A percentile compares a stretch with the other conserved stretches of the same genome.
phyloP scores from a whole-genome alignment of 2,329 filamentous ascomycete species.

The Ciborinia camelliae region DNA sequence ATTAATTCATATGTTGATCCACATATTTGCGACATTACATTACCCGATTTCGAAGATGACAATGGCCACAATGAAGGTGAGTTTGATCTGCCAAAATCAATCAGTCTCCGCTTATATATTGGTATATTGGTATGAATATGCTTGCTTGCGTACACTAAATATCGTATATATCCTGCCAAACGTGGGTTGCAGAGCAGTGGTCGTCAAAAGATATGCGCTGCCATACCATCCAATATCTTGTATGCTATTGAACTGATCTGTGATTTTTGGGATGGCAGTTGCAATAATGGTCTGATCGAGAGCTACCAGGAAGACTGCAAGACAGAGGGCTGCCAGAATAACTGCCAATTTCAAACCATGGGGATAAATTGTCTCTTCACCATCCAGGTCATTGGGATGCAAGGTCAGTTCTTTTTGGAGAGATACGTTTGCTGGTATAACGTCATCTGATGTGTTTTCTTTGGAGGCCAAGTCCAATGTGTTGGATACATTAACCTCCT shows the following conservation, averaged over 20 bases:
- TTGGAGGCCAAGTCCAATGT: neutral
- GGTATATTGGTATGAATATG: neutral
- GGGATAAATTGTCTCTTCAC: slow-evolving; percentile 17
- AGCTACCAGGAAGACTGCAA: slow-evolving; percentile 35
- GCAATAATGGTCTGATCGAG: slow-evolving; percentile 39
- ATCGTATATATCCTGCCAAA: slow-evolving; percentile 38
- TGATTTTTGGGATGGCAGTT: slow-evolving; percentile 42
- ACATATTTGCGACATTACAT: neutral
- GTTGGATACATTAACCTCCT: neutral
- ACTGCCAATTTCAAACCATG: slow-evolving; percentile 30
- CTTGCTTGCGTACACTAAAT: slow-evolving; percentile 23
- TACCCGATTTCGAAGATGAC: slow-evolving; percentile 35
- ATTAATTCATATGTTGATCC: neutral
- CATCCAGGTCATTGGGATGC: neutral
- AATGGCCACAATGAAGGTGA: slow-evolving; percentile 34
- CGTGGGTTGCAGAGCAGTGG: slow-evolving; percentile 36
- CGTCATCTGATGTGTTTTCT: neutral
- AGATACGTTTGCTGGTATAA: neutral
- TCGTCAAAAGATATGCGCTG: slow-evolving; percentile 41
- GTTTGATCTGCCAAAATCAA: slow-evolving; percentile 32
- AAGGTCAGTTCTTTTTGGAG: neutral
- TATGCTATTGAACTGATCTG: slow-evolving; percentile 41
- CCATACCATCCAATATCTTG: slow-evolving; percentile 48
- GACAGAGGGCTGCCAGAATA: slow-evolving; percentile 33
- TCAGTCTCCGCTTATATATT: neutral